Evolutionary conservation across 768 basidiomycete genomes (phyloP).

Genomic region (Guyanaporus albipodus): DNA sequence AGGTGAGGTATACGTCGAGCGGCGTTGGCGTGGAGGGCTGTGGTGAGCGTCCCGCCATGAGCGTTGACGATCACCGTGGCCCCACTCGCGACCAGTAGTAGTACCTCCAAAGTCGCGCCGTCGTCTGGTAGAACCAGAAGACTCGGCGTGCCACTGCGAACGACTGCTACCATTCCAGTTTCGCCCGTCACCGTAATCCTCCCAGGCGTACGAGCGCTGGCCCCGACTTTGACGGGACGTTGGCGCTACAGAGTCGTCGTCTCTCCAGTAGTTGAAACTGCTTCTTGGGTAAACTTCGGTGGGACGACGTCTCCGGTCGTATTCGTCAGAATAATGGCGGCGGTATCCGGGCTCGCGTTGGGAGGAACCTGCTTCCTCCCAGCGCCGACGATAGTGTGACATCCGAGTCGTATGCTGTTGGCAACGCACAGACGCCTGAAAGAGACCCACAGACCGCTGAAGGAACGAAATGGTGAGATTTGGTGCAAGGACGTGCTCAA

Average conservation of each 20-base stretch:
- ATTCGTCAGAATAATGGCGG: conserved; percentile 7
- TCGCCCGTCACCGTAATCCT: conserved; percentile 9
- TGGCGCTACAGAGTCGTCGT: conserved; percentile 11
- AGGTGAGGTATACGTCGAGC: conserved; percentile 12
- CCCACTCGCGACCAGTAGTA: conserved; percentile 5
- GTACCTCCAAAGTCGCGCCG: conserved; percentile 2
- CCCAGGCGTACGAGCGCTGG: conserved; percentile 5
- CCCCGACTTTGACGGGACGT: conserved; percentile 4
- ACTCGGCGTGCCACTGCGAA: conserved; percentile 4
- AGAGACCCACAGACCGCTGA: background rate
- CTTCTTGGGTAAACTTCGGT: background rate
- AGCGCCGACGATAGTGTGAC: conserved; percentile 12
- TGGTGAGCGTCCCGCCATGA: conserved; percentile 6
- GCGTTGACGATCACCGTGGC: conserved; percentile 2
- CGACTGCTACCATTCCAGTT: conserved; percentile 10
- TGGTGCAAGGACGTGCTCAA: background rate
- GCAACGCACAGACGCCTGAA: conserved; percentile 7
- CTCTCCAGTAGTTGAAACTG: conserved; percentile 25
- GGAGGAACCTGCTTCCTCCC: conserved; percentile 10
- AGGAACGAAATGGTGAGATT: conserved; percentile 18
- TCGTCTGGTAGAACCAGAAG: conserved; percentile 11
- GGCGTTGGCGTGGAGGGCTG: conserved; percentile 4
- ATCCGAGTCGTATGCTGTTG: conserved; percentile 13
- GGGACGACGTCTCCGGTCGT: conserved; percentile 9
- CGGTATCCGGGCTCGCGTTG: conserved; percentile 1